Evolutionary conservation across 441 rosid species (phyloP), one percentile per base, ranked within the genome.

Genomic region (Bruguiera hainesii): DNA sequence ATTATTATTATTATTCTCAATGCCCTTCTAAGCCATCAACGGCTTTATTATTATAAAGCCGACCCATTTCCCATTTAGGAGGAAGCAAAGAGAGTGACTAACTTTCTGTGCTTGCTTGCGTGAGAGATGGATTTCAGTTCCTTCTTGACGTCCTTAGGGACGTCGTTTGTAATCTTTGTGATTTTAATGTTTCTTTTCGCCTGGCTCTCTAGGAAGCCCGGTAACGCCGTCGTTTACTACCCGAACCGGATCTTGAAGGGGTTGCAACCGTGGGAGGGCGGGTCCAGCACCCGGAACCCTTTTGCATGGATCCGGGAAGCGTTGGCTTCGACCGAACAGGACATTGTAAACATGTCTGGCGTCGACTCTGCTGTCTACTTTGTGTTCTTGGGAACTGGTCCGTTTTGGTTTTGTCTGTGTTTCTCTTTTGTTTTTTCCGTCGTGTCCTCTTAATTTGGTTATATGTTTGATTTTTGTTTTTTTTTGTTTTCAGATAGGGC

Each of bases 321-420:
- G 37, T 1, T 89, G 25, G 51, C 86, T 66, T 82, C 98, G 5
- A 72, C 78, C 9, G 98, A 94, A 75, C 87, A 78, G 69, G 96
- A 94, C 53, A 72, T 94, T 35, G 68, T 91, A 63, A 66, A 69
- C 65, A 16, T 85, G 53, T 89, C 97, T 31, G 97, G 97, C 18
- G 79, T 94, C 11, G 98, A 94, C 63, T 74, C 92, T 35, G 98
- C 98, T 56, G 98, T 89, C 75, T 89, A 94, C 88, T 91, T 94
- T 72, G 97, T 91, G 69, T 94, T 89, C 87, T 69, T 94, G 75
- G 78, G 78, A 84, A 94, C 98, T 56, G 96, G 98, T 91, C 72
- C 35, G 75, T 52, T 23, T 61, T 16, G 52, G 56, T 29, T 16
- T 7, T 20, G 1, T 8, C 19, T 64, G n/a, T 64, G n/a, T 69